These are phyloP conservation scores for Eucalyptus melliodora DNA, from an alignment of 345 rosid species.

Conservation along the genomic window DNA sequence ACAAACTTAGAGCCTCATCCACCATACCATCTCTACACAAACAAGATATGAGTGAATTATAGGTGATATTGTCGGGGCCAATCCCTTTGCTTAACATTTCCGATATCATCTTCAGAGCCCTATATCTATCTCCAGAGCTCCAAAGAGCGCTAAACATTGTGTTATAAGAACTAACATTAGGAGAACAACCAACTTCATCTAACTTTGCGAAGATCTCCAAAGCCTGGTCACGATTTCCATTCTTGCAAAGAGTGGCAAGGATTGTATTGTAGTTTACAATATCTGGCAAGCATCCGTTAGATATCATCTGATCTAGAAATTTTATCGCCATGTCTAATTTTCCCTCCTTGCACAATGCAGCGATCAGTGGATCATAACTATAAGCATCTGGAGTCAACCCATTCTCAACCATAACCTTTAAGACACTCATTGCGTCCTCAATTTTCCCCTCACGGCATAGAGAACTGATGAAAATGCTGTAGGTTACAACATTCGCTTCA, in stretches of 20 bases:
- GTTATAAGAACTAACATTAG: slow-evolving; percentile 70
- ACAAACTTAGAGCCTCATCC: slow-evolving; percentile 52
- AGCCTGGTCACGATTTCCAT: slow-evolving; percentile 61
- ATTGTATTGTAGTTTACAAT: slow-evolving; percentile 76
- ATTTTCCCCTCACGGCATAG: slow-evolving; percentile 57
- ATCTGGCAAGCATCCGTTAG: slow-evolving; percentile 76
- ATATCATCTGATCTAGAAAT: slow-evolving; percentile 62
- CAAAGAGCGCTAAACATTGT: slow-evolving; percentile 72
- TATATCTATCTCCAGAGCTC: slow-evolving; percentile 48
- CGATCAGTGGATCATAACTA: slow-evolving; percentile 72
- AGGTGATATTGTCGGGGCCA: slow-evolving; percentile 68
- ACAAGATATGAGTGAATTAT: slow-evolving; percentile 72
- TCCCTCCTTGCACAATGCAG: slow-evolving; percentile 69
- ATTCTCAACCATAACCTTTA: slow-evolving; percentile 45
- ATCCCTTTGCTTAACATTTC: slow-evolving; percentile 54
- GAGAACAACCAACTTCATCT: slow-evolving; percentile 67
- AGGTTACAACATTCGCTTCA: slow-evolving; percentile 58
- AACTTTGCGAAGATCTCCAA: slow-evolving; percentile 57
- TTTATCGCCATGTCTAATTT: slow-evolving; percentile 62
- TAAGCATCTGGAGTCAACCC: slow-evolving; percentile 60
- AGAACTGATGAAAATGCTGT: slow-evolving; percentile 55
- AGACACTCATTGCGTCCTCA: slow-evolving; percentile 48
- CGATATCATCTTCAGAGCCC: slow-evolving; percentile 49
- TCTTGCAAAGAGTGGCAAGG: slow-evolving; percentile 57
- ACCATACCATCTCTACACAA: slow-evolving; percentile 86